Percentiles rank a stretch among this genome's conserved stretches.
phyloP scores from a whole-genome alignment of 768 basidiomycete species.

The Inosperma sp. region DNA sequence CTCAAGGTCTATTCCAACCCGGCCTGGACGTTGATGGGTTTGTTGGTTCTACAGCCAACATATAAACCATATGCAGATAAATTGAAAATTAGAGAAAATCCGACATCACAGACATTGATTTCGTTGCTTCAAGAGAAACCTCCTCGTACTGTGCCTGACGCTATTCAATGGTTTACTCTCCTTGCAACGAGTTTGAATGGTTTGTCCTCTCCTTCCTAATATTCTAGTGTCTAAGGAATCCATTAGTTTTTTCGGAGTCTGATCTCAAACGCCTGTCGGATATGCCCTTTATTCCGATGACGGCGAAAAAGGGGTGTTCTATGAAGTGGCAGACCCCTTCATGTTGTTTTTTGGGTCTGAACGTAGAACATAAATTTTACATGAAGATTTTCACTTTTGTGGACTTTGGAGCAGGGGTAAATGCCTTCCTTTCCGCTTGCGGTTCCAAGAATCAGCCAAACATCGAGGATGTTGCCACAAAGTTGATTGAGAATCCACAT shows the following conservation, averaged over 20 bases:
- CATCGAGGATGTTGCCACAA: constrained; percentile 73
- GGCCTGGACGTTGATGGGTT: constrained; percentile 74
- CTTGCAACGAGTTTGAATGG: constrained; percentile 52
- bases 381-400: constrained; percentile 84
- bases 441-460: constrained; percentile 87
- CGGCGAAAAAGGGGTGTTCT: constrained; percentile 26
- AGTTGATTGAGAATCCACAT: constrained; percentile 62
- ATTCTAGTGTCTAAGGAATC: constrained; percentile 3
- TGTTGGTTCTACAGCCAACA: constrained; percentile 56
- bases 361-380: constrained; percentile 54
- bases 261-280: constrained; percentile 59
- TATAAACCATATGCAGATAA: constrained; percentile 54
- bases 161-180: constrained; percentile 62
- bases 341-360: constrained; percentile 61
- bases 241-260: constrained; percentile 50
- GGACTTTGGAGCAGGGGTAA: constrained; percentile 79
- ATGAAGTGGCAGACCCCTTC: constrained; percentile 51
- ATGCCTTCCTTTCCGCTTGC: constrained; percentile 78
- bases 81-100: constrained; percentile 66
- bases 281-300: constrained; percentile 64
- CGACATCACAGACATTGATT: constrained; percentile 58
- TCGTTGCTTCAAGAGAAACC: constrained; percentile 54
- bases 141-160: constrained; percentile 50
- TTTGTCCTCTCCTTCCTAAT: constrained; percentile 13
- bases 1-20: constrained; percentile 65